phyloP scores from a whole-genome alignment of 108 stramenopile genomes.

The Nitzschia sp. region DNA sequence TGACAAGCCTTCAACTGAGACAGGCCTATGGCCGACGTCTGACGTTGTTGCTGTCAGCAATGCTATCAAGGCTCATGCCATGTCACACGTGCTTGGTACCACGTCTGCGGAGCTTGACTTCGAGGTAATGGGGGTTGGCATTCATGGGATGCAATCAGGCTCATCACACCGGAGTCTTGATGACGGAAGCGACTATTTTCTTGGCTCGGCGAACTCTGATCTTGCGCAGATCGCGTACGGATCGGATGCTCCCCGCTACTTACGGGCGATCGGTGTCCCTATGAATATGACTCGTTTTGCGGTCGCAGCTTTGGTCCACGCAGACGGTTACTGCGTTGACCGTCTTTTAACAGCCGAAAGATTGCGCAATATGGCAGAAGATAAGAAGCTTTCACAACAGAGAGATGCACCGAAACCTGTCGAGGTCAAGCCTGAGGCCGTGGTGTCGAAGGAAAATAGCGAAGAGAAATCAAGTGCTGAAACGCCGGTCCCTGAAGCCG shows the following conservation, averaged over 20 bases:
- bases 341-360: conserved; percentile 38
- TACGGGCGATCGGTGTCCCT: conserved; percentile 75
- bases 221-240: conserved; percentile 71
- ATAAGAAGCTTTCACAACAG: neutral
- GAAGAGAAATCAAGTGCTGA: too few species aligned
- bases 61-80: conserved; percentile 6
- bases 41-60: conserved; percentile 28
- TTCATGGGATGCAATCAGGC: conserved; percentile 55
- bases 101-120: conserved; percentile 2
- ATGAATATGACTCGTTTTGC: conserved; percentile 77
- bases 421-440: conserved; percentile 16
- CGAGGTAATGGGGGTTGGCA: conserved; percentile 44
- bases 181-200: conserved; percentile 66
- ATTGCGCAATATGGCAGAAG: conserved; percentile 7
- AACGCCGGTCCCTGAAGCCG: neutral
- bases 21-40: conserved; percentile 24
- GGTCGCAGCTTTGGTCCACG: conserved; percentile 65
- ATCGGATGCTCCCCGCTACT: conserved; percentile 76
- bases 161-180: conserved; percentile 66
- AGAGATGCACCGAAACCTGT: neutral
- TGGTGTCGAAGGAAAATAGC: too few species aligned
- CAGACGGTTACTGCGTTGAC: conserved; percentile 55
- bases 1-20: neutral
- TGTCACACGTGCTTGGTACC: conserved; percentile 9
- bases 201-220: conserved; percentile 67